Percentiles rank a stretch among this genome's conserved stretches.
Evolutionary conservation across 306 rosid genomes (phyloP).

Genomic region (Benincasa hispida): DNA sequence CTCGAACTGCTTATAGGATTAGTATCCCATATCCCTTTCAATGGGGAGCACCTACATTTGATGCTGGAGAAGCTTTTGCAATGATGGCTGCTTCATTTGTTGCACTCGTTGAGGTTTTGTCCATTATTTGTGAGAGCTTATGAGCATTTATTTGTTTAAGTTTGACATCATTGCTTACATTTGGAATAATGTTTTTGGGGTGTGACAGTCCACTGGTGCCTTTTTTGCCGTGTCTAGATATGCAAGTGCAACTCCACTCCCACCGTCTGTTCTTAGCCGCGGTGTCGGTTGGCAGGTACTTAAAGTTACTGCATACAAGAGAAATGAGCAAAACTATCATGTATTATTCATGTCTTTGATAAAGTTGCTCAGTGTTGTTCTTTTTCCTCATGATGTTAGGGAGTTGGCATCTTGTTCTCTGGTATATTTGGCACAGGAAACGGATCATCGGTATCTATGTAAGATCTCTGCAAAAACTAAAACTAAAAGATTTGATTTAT

Average conservation of each 20-base stretch:
- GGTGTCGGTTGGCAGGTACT: slow-evolving; percentile 97
- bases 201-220: slow-evolving; percentile 72
- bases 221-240: slow-evolving; percentile 78
- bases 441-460: slow-evolving; percentile 91
- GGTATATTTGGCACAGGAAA: slow-evolving; percentile 91
- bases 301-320: background rate
- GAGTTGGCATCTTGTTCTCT: slow-evolving; percentile 75
- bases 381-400: slow-evolving; percentile 31
- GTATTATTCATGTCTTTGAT: background rate
- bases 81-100: slow-evolving; percentile 96
- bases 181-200: slow-evolving; percentile 1
- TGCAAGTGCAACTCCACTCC: slow-evolving; percentile 89
- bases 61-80: slow-evolving; percentile 95
- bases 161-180: background rate
- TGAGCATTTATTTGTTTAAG: background rate
- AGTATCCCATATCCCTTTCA: slow-evolving; percentile 94
- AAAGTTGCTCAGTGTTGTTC: background rate
- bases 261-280: slow-evolving; percentile 87
- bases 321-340: background rate
- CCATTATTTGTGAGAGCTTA: background rate
- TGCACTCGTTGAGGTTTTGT: slow-evolving; percentile 77
- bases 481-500: background rate
- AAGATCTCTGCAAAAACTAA: slow-evolving; percentile 18
- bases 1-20: slow-evolving; percentile 40
- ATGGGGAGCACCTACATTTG: slow-evolving; percentile 98